Evolutionary conservation across 176 grass and related monocot genomes (phyloP), one percentile per base, ranked within the genome.

Genomic region (Neostapfia colusana): DNA sequence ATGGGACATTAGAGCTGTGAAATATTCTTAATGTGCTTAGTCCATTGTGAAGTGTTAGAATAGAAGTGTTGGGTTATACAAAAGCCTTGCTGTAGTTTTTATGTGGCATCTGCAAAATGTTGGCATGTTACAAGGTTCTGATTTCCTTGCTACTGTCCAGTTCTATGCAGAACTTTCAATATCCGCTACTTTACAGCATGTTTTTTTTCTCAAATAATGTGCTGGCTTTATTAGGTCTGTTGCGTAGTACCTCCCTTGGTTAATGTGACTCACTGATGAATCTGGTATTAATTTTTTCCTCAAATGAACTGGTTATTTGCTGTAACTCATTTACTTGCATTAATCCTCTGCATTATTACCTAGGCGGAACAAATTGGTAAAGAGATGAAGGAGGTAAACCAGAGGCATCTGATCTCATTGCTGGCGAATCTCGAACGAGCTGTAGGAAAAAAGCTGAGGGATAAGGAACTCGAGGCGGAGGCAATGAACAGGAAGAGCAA

Each of bases 391-490:
- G 84, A 90, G 70, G 72, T 66, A 46, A 75, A 83, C 21, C 80
- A 90, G 70, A 65, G 64, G 75, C 70, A 45, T 46, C 74, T 78
- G 80, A 36, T 86, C 38, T 69, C 58, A 12, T 83, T 86, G 28
- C 31, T 86, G 64, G 50, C 55, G 1, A 79, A 77, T 41, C 69
- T 90, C 0, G 80, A 86, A 31, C 64, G 80, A 72, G 75, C 27
- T 12, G 80, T 86, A 39, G 84, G 84, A 36, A 90, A 86, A 75
- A 86, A 83, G 70, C 84, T 83, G 57, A 36, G 48, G 63, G 89
- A 90, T 67, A 90, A 84, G 70, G 89, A 90, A 28, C 66, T 87
- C 1, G 81, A 90, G 72, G 67, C 80, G 25, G 84, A 83, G 58
- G 71, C 81, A 2, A 69, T 90, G 76, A 87, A 77, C 74, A 87